Percentiles rank a stretch among this genome's conserved stretches.
Conservation (phyloP, 192 early-diverging fungal genomes). For the Coemansia sp. region DNA sequence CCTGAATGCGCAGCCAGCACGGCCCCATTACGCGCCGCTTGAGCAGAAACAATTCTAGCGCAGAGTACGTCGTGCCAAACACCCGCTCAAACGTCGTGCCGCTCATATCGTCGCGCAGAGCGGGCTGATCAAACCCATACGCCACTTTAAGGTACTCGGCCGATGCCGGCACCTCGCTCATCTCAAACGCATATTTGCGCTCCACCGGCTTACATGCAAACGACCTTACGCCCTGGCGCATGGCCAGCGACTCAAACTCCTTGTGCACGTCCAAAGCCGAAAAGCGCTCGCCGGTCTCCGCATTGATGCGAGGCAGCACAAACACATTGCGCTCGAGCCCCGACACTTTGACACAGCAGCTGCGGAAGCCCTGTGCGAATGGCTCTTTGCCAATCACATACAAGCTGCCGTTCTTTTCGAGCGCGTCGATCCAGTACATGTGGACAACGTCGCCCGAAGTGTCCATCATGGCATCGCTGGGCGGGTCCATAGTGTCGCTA, state of each 20-base stretch:
- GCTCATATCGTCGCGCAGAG: slow-evolving; percentile 55
- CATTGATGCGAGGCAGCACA: slow-evolving; percentile 75
- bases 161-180: slow-evolving; percentile 72
- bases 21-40: slow-evolving; percentile 97
- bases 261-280: slow-evolving; percentile 61
- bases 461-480: slow-evolving; percentile 1
- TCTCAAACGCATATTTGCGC: slow-evolving; percentile 92
- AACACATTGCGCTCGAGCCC: slow-evolving; percentile 84
- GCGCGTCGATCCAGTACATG: slow-evolving; percentile 93
- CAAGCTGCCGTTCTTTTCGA: slow-evolving; percentile 75
- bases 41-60: slow-evolving; percentile 91
- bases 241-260: slow-evolving; percentile 70
- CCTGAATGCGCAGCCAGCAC: slow-evolving; percentile 79
- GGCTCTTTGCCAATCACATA: slow-evolving; percentile 92
- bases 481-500: background rate
- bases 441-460: slow-evolving; percentile 4
- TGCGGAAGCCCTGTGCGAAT: slow-evolving; percentile 43
- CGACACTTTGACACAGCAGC: slow-evolving; percentile 80
- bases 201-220: slow-evolving; percentile 64
- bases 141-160: slow-evolving; percentile 85
- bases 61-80: slow-evolving; percentile 84
- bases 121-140: slow-evolving; percentile 69
- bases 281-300: slow-evolving; percentile 51
- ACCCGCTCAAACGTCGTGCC: slow-evolving; percentile 78
- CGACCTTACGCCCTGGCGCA: slow-evolving; percentile 57